These are phyloP conservation scores for Ambrosia hybrid DNA, from an alignment of 140 eudicot genomes.

Conservation along the genomic window DNA sequence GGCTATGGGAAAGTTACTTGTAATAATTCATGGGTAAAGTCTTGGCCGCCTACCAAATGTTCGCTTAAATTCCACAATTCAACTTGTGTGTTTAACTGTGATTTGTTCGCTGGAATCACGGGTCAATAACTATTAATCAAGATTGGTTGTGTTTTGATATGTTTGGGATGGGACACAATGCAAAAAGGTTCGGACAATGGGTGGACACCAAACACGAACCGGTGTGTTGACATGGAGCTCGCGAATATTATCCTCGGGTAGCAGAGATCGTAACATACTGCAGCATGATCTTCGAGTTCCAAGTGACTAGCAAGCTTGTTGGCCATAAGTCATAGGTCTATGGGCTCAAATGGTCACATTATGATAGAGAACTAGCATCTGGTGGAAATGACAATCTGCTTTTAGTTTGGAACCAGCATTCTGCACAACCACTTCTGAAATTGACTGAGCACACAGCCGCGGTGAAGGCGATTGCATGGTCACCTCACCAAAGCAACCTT, in stretches of 20 bases:
- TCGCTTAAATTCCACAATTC: no score
- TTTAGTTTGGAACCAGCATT: constrained; percentile 91
- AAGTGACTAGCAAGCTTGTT: constrained; percentile 79
- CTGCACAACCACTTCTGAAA: constrained; percentile 62
- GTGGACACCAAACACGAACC: constrained; percentile 93
- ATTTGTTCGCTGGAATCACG: no score
- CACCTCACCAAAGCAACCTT: constrained; percentile 90
- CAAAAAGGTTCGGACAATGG: constrained; percentile 87
- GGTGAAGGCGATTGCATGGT: constrained; percentile 95
- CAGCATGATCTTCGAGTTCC: constrained; percentile 95
- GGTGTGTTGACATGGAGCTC: constrained; percentile 97
- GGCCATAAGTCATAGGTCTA: constrained; percentile 99
- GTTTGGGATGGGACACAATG: constrained; percentile 99
- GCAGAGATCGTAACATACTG: constrained; percentile 93
- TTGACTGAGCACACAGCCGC: constrained; percentile 97
- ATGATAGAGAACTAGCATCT: constrained; percentile 95
- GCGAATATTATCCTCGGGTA: constrained; percentile 82
- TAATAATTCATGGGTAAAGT: no score
- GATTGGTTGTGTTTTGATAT: constrained; percentile 33
- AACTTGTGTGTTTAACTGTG: no score
- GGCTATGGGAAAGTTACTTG: no score
- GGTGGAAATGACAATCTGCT: constrained; percentile 99
- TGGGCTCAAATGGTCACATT: constrained; percentile 98
- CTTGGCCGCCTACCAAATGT: no score
- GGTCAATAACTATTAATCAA: background rate